Base-by-base conservation (phyloP, 2,329 filamentous ascomycete genomes). In the Trichoderma guizhouense region DNA sequence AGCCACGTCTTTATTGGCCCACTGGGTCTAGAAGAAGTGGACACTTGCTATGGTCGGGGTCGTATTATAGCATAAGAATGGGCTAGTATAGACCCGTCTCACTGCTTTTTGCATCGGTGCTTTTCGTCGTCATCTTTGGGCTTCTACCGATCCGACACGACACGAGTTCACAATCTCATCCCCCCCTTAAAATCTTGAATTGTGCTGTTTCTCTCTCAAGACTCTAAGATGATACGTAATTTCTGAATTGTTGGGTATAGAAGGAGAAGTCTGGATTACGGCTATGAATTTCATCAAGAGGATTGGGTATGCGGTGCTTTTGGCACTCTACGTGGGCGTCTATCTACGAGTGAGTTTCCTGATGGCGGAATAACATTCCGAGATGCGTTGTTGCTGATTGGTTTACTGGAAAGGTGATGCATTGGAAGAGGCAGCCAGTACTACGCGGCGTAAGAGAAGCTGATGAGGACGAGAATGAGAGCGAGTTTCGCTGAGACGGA, bases 271-370 rank as follows among this genome's bases (percentile, higher is more conserved):
- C n/a, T 30, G 51, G 64, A 67, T 28, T 18, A 2, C 34, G 18
- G 21, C 7, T 14, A 69, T 63, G 36, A 43, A 18, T 6, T 53
- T 63, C 43, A 39, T 70, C 8, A 70, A 34, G 39, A 63, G 67
- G 43, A 4, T 70, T 21, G 67, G 39, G 18, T 70, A 63, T 39
- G 67, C 67, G 58, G 55, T 70, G 58, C 43, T 70, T 70, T 63
- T 70, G 58, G 67, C 58, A 47, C 39, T 70, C 15, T 70, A 70
- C 30, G 67, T 70, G 24, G 67, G 67, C 6, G 47, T 70, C 26
- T 70, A 63, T 61, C 7, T 69, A 14, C 66, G 66, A 21, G 66
- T 69, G 26, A 32, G 51, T 55, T 12, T 15, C 5, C 11, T 58
- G 28, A 12, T 51, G 3, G n/a, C 11, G 2, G n/a, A 5, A 24